Evolutionary conservation across 2,329 filamentous ascomycete genomes (phyloP).

Genomic region (Neofusicoccum laricinum): DNA sequence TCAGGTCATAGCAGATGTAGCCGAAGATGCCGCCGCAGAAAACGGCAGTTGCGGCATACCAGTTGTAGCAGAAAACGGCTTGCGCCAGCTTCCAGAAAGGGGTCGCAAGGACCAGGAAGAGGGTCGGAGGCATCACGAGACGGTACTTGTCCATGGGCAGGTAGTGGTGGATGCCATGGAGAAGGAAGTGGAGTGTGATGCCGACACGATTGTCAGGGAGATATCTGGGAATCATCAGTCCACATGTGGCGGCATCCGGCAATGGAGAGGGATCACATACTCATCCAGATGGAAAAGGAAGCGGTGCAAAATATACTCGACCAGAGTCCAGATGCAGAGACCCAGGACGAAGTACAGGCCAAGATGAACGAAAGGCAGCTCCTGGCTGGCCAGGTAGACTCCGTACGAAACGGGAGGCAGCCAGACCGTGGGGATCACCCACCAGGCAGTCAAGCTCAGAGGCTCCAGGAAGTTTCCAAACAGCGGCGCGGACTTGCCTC

Average conservation of each 20-base stretch:
- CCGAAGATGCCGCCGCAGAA: conserved; percentile 92
- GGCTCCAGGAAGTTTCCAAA: conserved; percentile 99
- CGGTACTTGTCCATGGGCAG: conserved; percentile 98
- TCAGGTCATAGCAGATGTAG: conserved; percentile 94
- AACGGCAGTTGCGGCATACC: conserved; percentile 73
- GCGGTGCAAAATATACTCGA: conserved; percentile 86
- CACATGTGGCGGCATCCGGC: conserved; percentile 23
- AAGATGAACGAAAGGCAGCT: not conserved
- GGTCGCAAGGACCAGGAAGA: conserved; percentile 78
- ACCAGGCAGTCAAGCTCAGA: conserved; percentile 94
- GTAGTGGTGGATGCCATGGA: conserved; percentile 97
- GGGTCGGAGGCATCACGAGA: conserved; percentile 90
- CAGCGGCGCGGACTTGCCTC: conserved; percentile 84
- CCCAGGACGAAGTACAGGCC: conserved; percentile 65
- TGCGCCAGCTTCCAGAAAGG: conserved; percentile 95
- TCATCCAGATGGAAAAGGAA: conserved; percentile 92
- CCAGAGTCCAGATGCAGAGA: conserved; percentile 77
- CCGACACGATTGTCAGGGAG: conserved; percentile 89
- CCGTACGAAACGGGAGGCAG: conserved; percentile 76
- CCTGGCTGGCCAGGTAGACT: conserved; percentile 56
- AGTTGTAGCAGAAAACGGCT: conserved; percentile 75
- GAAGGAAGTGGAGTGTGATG: conserved; percentile 83
- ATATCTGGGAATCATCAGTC: conserved; percentile 52
- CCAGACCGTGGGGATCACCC: conserved; percentile 81
- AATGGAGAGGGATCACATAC: conserved; percentile 53